These are phyloP conservation scores for Larix sibirica DNA, from an alignment of 83 land plant genomes.

Conservation along the genomic window DNA sequence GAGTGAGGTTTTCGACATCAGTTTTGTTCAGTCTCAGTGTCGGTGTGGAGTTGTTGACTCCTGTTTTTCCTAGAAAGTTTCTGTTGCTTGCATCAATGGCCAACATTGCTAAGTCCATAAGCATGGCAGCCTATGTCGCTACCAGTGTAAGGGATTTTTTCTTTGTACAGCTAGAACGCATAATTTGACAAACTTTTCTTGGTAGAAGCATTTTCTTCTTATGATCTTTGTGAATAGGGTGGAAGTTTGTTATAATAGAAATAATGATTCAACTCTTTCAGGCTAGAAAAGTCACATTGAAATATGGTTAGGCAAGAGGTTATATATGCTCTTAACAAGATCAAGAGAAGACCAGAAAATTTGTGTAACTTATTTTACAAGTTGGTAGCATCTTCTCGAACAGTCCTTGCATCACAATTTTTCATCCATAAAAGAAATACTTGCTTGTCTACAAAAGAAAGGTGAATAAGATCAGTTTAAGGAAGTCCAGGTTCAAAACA, in stretches of 20 bases:
- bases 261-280: background rate
- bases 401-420: background rate
- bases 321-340: background rate
- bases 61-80: constrained; percentile 60
- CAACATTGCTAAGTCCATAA: constrained; percentile 69
- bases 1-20: constrained; percentile 73
- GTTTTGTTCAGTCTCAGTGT: constrained; percentile 70
- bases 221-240: background rate
- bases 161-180: background rate
- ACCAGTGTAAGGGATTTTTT: constrained; percentile 54
- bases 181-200: background rate
- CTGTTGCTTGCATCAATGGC: constrained; percentile 74
- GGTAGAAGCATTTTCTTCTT: background rate
- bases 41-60: constrained; percentile 77
- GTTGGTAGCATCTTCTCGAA: background rate
- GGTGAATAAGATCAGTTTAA: background rate
- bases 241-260: background rate
- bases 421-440: background rate
- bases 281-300: background rate
- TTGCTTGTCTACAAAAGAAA: background rate
- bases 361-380: background rate
- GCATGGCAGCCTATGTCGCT: constrained; percentile 58
- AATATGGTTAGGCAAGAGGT: background rate
- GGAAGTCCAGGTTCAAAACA: too few relatives aligned
- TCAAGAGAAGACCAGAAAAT: background rate